Evolutionary conservation across 768 basidiomycete genomes (phyloP), one percentile per base, ranked within the genome.

Genomic region (Trametes meyenii): DNA sequence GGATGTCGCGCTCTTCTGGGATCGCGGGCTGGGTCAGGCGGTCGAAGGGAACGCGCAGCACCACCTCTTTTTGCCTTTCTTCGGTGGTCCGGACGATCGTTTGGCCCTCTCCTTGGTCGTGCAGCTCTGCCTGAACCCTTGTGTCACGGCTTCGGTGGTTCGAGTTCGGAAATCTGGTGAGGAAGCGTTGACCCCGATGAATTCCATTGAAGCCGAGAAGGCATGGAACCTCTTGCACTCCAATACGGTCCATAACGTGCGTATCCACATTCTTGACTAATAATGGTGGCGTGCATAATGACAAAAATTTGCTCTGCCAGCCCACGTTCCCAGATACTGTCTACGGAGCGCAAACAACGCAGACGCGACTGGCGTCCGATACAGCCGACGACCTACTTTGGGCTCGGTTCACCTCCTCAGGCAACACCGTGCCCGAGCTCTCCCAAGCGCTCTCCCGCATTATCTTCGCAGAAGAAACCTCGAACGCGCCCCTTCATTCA

Each of bases 21-120:
- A 98, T 72, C 79, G 88, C 26, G 88, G 88, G 1, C 72, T 69
- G 57, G 73, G 81, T 1, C 70, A 67, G 21, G 69, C 68, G 26
- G 58, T 67, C 7, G 68, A 72, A 16, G 55, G 51, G 33, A 67
- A 67, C 39, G 79, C 73, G 26, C 79, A 88, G 61, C 52, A 51
- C 49, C 91, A 92, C 64, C 69, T 98, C 29, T 85, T 96, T 72
- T 70, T 95, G 43, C 92, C 96, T 0, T 98, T 96, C 84, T 90
- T 94, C 71, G 96, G 96, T 39, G 96, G 96, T 0, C 87, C 93
- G 0, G 96, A 99, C 71, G 96, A 98, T 71, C 85, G 97, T 0
- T 79, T 94, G 21, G 92, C 93, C 0, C 76, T 98, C 26, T 76
- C 82, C 29, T 85, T 98, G 68, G 84, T 93, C 5, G 84, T 92